phyloP scores from a whole-genome alignment of 129 eudicot species.

The Tagetes erecta region DNA sequence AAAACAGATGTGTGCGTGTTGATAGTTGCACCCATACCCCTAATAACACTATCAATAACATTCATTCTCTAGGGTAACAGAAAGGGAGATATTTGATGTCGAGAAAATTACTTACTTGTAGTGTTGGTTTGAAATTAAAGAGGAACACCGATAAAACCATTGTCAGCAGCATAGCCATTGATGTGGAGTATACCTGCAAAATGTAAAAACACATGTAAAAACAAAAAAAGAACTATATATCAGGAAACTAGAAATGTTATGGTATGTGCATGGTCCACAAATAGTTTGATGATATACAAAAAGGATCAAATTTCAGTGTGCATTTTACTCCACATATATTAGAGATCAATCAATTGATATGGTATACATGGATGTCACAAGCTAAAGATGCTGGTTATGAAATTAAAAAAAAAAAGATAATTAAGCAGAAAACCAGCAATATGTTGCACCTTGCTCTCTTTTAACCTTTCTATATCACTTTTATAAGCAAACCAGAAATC shows the following conservation, averaged over 20 bases:
- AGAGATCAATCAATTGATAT: not conserved
- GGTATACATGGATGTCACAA: not conserved
- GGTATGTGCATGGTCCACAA: no score
- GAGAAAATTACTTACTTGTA: conserved; percentile 54
- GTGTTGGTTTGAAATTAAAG: conserved; percentile 78
- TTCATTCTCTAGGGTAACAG: no score
- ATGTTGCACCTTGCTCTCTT: no score
- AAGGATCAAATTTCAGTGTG: no score
- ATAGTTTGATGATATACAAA: no score
- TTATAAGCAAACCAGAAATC: no score
- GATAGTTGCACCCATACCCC: not conserved
- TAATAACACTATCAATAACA: no score
- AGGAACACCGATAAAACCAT: conserved; percentile 83
- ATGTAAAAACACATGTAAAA: not conserved
- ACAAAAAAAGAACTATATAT: not conserved
- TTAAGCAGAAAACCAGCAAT: not conserved
- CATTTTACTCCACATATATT: not conserved
- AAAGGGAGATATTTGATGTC: not conserved
- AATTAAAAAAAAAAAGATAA: not conserved
- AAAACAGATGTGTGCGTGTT: not conserved
- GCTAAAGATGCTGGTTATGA: not conserved
- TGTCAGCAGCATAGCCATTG: conserved; percentile 97
- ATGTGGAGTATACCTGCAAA: conserved; percentile 87
- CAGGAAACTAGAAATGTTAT: no score
- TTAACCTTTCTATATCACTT: no score